Base-by-base conservation (phyloP, 192 early-diverging fungal genomes). In the Nowakowskiella sp. region DNA sequence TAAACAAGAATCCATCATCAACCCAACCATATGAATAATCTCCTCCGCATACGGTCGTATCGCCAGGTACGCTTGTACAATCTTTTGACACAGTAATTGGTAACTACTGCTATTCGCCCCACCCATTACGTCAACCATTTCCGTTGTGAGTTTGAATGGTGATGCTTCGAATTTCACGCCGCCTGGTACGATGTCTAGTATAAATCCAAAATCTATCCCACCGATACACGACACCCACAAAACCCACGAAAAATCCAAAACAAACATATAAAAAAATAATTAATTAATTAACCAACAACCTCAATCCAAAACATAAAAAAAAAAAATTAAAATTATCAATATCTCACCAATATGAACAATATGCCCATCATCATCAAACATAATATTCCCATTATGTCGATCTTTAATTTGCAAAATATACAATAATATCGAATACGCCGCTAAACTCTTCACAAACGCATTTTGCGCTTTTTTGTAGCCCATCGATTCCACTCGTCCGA, bases 361-460 rank as follows among this genome's bases (percentile, higher is more conserved):
- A 63, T 99, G 92, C 0, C 96, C 96, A 51, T 88, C 75, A 51
- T 89, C 82, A 53, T 99, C 96, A 51, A 97, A 79, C 96, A 99
- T 97, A 58, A 99, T 96, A 71, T 98, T 98, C 44, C 94, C 94
- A 69, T 98, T 98, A 66, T 98, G 94, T 22, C 95, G 77, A 74
- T 99, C 96, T 67, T 97, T 97, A 72, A 99, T 90, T 64, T 97
- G 94, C 23, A 99, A 73, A 51, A 99, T 42, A 67, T 89, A 99
- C 46, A 91, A 79, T 9, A 97, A 82, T 22, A 99, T 78, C 23
- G 91, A 94, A 68, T 97, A 99, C 2, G 94, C 88, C 1, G 96
- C 96, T 19, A 91, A 78, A 52, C 85, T 89, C 62, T 91, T 87
- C 29, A 97, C 86, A 81, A 99, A 99, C 66, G 90, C 90, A 58